A percentile compares a stretch with the other conserved stretches of the same genome.
These are phyloP conservation scores for Candida xiaguanensis DNA, from an alignment of 805 yeast species.

Conservation along the genomic window DNA sequence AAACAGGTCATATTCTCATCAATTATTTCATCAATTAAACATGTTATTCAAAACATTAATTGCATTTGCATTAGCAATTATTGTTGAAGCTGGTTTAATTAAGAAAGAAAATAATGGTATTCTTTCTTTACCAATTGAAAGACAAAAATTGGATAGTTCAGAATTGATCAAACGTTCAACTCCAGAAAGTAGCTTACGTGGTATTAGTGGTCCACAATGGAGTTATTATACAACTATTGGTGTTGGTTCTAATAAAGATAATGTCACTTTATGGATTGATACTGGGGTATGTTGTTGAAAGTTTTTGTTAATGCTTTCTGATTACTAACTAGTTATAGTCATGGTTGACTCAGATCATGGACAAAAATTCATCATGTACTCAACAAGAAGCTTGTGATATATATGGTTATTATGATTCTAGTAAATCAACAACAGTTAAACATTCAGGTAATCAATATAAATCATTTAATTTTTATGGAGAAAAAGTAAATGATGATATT, in stretches of 20 bases:
- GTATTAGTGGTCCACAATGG: background rate
- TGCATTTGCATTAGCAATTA: background rate
- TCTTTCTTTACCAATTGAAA: background rate
- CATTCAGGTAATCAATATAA: background rate
- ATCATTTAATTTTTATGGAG: background rate
- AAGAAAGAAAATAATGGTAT: background rate
- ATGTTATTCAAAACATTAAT: background rate
- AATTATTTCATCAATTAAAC: too few species aligned
- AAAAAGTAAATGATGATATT: background rate
- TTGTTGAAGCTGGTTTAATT: background rate
- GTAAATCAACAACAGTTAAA: background rate
- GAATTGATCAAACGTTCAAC: background rate
- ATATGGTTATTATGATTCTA: background rate
- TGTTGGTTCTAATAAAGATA: background rate
- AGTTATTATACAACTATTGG: background rate
- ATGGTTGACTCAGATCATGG: constrained; percentile 1
- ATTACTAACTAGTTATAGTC: background rate
- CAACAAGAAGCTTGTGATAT: background rate
- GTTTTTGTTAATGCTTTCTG: background rate
- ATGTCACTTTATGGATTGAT: background rate
- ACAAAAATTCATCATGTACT: background rate
- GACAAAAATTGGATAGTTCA: background rate
- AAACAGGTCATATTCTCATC: too few species aligned
- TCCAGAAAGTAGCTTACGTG: background rate
- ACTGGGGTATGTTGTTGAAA: background rate